Conservation (phyloP, 345 rosid genomes). For the Clarkia xantiana region DNA sequence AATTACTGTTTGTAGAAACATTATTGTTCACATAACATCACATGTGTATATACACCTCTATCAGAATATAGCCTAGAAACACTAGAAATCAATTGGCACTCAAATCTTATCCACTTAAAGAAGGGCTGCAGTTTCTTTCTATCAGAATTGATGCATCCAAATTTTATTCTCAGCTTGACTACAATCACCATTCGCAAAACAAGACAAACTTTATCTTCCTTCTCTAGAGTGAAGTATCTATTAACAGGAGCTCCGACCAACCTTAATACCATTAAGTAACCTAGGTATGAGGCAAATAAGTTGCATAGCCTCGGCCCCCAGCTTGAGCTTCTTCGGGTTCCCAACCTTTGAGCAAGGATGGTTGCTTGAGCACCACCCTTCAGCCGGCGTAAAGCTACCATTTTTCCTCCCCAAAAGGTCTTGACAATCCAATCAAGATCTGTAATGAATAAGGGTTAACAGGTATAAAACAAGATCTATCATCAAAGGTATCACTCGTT, state of each 20-base stretch:
- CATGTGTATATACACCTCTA: too few species aligned
- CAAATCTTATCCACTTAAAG: not conserved
- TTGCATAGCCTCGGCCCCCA: slow-evolving; percentile 62
- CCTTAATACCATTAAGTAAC: slow-evolving; percentile 31
- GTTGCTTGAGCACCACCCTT: slow-evolving; percentile 80
- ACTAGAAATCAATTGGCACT: too few species aligned
- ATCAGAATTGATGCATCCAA: too few species aligned
- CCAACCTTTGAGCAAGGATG: slow-evolving; percentile 60
- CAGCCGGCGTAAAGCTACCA: slow-evolving; percentile 70
- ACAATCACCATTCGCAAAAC: not conserved
- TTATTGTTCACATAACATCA: too few species aligned
- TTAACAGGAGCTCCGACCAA: slow-evolving; percentile 52
- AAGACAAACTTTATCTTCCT: slow-evolving; percentile 1
- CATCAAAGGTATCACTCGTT: slow-evolving; percentile 90
- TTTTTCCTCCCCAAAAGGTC: slow-evolving; percentile 51
- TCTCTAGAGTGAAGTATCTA: slow-evolving; percentile 18
- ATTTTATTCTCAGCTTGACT: slow-evolving; percentile 2
- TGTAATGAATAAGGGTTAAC: slow-evolving; percentile 49
- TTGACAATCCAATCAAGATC: slow-evolving; percentile 53
- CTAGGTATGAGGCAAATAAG: slow-evolving; percentile 40
- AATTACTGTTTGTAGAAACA: too few species aligned
- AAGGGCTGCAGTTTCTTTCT: not conserved
- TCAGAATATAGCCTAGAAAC: too few species aligned
- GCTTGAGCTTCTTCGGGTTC: slow-evolving; percentile 39
- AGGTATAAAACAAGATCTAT: slow-evolving; percentile 85